Evolutionary conservation across 495 filamentous ascomycete species (phyloP).

Genomic region (Friedmanniomyces simplex): DNA sequence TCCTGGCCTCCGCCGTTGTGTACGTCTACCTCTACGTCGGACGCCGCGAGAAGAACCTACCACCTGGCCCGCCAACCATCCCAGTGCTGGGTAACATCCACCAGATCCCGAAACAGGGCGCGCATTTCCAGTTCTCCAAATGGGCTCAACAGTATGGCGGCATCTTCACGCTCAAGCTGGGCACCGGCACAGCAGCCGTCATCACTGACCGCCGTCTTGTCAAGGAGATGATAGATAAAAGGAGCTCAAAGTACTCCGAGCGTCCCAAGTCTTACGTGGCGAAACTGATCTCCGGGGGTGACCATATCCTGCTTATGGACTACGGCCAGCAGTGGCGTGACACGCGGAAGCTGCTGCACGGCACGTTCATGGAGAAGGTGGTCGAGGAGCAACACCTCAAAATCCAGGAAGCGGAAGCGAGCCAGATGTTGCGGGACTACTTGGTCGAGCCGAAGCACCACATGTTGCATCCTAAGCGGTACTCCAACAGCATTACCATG

Average conservation of each 20-base stretch:
- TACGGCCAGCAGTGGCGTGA: slow-evolving; percentile 34
- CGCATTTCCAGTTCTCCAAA: slow-evolving; percentile 35
- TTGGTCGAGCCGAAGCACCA: slow-evolving; percentile 31
- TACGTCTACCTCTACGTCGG: slow-evolving; percentile 10
- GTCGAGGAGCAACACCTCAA: slow-evolving; percentile 36
- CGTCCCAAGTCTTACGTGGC: slow-evolving; percentile 39
- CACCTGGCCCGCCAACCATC: slow-evolving; percentile 33
- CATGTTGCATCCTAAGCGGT: slow-evolving; percentile 39
- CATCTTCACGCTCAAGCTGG: slow-evolving; percentile 37
- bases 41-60: slow-evolving; percentile 9
- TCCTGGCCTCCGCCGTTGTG: neutral
- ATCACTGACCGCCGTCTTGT: slow-evolving; percentile 32
- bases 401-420: slow-evolving; percentile 38
- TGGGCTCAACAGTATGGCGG: slow-evolving; percentile 38
- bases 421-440: slow-evolving; percentile 38
- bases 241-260: slow-evolving; percentile 35
- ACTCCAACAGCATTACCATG: slow-evolving; percentile 32
- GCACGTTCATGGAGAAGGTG: slow-evolving; percentile 34
- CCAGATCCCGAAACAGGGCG: slow-evolving; percentile 29
- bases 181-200: slow-evolving; percentile 31
- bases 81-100: slow-evolving; percentile 36
- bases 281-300: slow-evolving; percentile 32
- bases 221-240: slow-evolving; percentile 38
- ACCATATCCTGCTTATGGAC: slow-evolving; percentile 37
- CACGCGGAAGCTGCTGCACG: slow-evolving; percentile 35